Evolutionary conservation across 2,329 filamentous ascomycete genomes (phyloP).

Genomic region (Clonostachys chloroleuca): DNA sequence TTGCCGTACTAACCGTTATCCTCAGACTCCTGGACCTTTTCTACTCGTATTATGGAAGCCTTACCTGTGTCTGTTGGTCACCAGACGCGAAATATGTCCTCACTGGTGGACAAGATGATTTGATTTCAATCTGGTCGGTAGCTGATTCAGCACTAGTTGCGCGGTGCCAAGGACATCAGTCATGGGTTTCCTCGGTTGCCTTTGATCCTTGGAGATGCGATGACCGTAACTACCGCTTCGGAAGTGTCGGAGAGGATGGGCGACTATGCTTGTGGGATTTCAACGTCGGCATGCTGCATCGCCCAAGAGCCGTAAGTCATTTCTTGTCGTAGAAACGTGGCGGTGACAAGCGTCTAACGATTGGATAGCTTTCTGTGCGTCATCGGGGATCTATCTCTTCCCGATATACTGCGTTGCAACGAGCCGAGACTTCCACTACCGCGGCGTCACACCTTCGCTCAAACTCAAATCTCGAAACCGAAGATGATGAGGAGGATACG

Average conservation of each 20-base stretch:
- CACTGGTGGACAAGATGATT: conserved; percentile 91
- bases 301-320: conserved; percentile 73
- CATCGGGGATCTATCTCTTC: conserved; percentile 51
- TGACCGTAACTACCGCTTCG: conserved; percentile 90
- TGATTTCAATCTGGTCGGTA: conserved; percentile 94
- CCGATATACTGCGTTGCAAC: conserved; percentile 40
- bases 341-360: background rate
- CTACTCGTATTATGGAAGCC: conserved; percentile 87
- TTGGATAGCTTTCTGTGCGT: background rate
- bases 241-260: conserved; percentile 92
- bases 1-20: background rate
- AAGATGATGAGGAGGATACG: conserved; percentile 48
- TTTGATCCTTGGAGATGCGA: conserved; percentile 98
- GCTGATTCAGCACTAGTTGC: conserved; percentile 81
- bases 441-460: conserved; percentile 58
- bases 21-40: conserved; percentile 78
- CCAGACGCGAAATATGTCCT: conserved; percentile 95
- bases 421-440: conserved; percentile 60
- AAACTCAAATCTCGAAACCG: conserved; percentile 60
- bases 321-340: background rate
- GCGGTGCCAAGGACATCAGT: conserved; percentile 90
- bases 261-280: conserved; percentile 94
- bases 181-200: conserved; percentile 88
- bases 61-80: conserved; percentile 95
- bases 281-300: conserved; percentile 90